Evolutionary conservation across 495 filamentous ascomycete genomes (phyloP), one percentile per base, ranked within the genome.

Genomic region (Penicillium flavigenum): DNA sequence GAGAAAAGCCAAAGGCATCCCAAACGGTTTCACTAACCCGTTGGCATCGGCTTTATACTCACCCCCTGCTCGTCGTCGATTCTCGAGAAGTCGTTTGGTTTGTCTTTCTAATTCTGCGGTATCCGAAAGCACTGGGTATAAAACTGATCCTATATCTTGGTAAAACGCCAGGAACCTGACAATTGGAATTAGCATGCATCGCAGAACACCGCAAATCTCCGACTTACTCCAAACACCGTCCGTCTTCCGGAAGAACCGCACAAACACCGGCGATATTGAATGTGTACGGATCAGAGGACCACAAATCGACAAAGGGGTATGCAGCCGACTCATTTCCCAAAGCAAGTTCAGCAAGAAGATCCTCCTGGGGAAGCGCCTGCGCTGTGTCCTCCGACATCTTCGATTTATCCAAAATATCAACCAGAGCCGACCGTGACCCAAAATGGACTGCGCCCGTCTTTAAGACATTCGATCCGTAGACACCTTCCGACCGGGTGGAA

Each of bases 91-190:
- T 12, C 78, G 76, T 63, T 83, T 81, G 32, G 91, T 73, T 48
- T 85, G 82, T 4, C 78, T 77, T 66, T 91, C 87, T 17, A 93
- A 76, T 29, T 78, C 75, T 39, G 84, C 79, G 26, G 89, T 76
- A 64, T 92, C 86, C 32, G 86, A 80, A 34, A 95, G 79, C 16
- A 90, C 89, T 4, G 89, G 88, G 79, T 89, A 95, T 59, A 92
- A 83, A 10, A 89, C 86, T 38, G 88, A 83, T 5, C 88, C 83
- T 12, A 89, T 88, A 59, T 91, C 86, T 69, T 82, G 86, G 74
- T 92, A 95, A 36, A 81, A 86, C 31, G 79, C 72, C 58, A 93
- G 86, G 42, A 91, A 80, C 58, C 86, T 90, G 50, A 36, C 8
- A 19, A 5, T 12, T 17, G 12, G 32, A 6, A 17, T 55, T 36